Percentiles rank a stretch among this genome's conserved stretches.
Evolutionary conservation across 176 grass and related monocot species (phyloP).

Genomic region (Pharus latifolius): DNA sequence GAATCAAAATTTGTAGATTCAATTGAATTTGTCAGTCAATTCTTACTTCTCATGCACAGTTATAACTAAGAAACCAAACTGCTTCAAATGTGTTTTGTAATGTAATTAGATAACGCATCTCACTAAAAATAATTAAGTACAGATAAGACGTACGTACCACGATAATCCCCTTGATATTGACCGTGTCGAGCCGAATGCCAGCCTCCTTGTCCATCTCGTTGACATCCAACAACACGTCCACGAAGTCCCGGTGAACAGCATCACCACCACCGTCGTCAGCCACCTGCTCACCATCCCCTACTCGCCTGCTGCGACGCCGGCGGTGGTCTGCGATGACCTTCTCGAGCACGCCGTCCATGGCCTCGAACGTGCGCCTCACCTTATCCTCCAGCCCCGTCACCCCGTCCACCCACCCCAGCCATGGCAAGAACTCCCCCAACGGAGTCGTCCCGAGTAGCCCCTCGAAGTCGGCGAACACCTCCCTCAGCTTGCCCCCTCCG

Average conservation of each 20-base stretch:
- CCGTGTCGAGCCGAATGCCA: neutral
- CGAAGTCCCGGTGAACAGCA: conserved; percentile 20
- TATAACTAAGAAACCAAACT: too few species aligned
- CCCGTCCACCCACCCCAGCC: conserved; percentile 42
- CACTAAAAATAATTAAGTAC: too few species aligned
- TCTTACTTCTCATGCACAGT: too few species aligned
- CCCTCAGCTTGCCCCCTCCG: neutral
- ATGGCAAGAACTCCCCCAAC: conserved; percentile 40
- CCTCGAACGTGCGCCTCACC: conserved; percentile 3
- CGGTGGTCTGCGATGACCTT: conserved; percentile 25
- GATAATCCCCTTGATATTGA: conserved; percentile 29
- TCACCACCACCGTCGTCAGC: too few species aligned
- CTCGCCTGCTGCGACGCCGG: neutral
- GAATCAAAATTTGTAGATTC: too few species aligned
- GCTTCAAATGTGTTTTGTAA: too few species aligned
- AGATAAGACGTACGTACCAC: conserved; percentile 17
- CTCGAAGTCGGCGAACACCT: conserved; percentile 39
- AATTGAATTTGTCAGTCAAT: too few species aligned
- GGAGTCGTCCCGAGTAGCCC: conserved; percentile 15
- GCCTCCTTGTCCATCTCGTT: conserved; percentile 4
- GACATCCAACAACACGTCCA: conserved; percentile 34
- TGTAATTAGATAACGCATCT: too few species aligned
- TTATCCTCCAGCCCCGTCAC: conserved; percentile 17
- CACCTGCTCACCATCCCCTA: neutral
- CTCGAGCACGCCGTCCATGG: conserved; percentile 21